Evolutionary conservation across 225 moss, liverwort and hornwort species (phyloP).

Genomic region (Straminergon stramineum): DNA sequence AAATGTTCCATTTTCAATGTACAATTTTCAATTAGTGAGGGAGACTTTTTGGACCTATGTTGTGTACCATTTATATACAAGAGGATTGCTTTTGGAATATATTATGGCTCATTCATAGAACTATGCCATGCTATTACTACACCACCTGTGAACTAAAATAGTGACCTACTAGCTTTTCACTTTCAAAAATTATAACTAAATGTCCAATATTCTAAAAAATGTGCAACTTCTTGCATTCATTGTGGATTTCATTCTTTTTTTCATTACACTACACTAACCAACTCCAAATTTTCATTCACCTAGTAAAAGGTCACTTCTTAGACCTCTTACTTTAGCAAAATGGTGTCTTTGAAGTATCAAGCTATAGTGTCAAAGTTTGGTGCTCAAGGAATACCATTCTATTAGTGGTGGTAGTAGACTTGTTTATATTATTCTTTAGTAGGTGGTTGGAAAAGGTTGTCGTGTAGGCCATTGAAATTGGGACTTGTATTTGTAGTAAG

Average conservation of each 20-base stretch:
- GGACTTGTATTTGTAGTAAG: not conserved
- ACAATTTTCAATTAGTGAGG: not conserved
- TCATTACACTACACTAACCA: not conserved
- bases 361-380: no score
- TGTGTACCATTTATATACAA: not conserved
- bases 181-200: no score
- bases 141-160: not conserved
- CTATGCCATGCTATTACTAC: not conserved
- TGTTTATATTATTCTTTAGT: not conserved
- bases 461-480: not conserved
- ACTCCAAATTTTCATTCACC: not conserved
- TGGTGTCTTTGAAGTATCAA: not conserved
- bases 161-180: no score
- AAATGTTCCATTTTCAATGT: not conserved
- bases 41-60: fast-evolving
- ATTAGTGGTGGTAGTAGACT: not conserved
- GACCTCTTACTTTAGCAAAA: fast-evolving
- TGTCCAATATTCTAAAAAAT: no score
- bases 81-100: not conserved
- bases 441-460: not conserved
- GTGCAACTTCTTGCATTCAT: no score
- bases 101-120: not conserved
- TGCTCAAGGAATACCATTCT: not conserved
- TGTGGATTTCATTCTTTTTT: no score
- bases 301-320: not conserved